A percentile compares a stretch with the other conserved stretches of the same genome.
These are phyloP conservation scores for Auriscalpium orientale DNA, from an alignment of 768 basidiomycete species.

Conservation along the genomic window DNA sequence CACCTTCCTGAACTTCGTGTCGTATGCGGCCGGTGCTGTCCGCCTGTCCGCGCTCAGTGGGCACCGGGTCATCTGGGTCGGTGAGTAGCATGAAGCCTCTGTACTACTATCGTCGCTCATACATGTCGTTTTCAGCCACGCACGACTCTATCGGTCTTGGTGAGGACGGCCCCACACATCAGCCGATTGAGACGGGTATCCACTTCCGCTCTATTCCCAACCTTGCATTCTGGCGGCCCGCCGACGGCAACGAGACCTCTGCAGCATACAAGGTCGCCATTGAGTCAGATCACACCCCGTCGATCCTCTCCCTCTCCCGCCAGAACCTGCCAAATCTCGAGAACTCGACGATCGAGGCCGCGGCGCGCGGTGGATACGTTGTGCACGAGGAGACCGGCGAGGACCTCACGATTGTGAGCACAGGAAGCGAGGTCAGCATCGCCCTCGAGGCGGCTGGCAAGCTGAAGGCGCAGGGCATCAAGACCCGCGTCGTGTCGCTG, in stretches of 20 bases:
- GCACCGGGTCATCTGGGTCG: slow-evolving; percentile 91
- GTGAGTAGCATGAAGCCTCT: slow-evolving; percentile 34
- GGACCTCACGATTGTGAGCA: slow-evolving; percentile 83
- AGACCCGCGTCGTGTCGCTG: slow-evolving; percentile 76
- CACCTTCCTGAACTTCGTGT: slow-evolving; percentile 95
- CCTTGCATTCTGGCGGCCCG: slow-evolving; percentile 86
- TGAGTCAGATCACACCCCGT: slow-evolving; percentile 68
- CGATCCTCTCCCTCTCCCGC: slow-evolving; percentile 74
- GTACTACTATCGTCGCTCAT: background rate
- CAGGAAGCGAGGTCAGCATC: slow-evolving; percentile 84
- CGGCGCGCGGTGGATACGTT: slow-evolving; percentile 82
- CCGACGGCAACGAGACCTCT: slow-evolving; percentile 96
- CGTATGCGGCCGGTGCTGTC: slow-evolving; percentile 89
- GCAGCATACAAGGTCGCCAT: slow-evolving; percentile 82
- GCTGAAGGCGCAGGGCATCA: slow-evolving; percentile 71
- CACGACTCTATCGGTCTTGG: slow-evolving; percentile 92
- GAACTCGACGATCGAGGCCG: slow-evolving; percentile 78
- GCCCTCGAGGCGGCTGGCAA: slow-evolving; percentile 80
- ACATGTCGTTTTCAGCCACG: slow-evolving; percentile 46
- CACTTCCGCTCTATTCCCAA: slow-evolving; percentile 89
- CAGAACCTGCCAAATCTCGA: slow-evolving; percentile 93
- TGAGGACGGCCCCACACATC: slow-evolving; percentile 95
- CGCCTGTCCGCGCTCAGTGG: slow-evolving; percentile 83
- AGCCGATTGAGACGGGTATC: slow-evolving; percentile 84
- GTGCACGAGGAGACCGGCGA: slow-evolving; percentile 73